Percentiles rank a stretch among this genome's conserved stretches.
Conservation (phyloP, 2,329 filamentous ascomycete species). For the Cryphonectria radicalis region DNA sequence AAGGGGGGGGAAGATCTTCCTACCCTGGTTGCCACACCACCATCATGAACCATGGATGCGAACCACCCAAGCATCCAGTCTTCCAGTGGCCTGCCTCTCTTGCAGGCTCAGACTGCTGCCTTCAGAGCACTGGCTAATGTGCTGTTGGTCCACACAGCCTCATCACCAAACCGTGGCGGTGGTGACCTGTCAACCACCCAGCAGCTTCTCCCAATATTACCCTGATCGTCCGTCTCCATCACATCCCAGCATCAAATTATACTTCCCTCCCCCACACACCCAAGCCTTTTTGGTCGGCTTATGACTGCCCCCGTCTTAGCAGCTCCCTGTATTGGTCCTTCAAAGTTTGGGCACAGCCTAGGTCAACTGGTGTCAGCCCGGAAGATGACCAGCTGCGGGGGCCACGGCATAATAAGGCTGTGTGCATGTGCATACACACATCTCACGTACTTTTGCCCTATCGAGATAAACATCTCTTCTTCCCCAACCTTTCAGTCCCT, state of each 20-base stretch:
- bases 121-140: not conserved
- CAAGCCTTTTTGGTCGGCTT: not conserved
- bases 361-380: not conserved
- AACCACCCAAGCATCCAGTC: not conserved
- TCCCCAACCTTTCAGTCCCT: not conserved
- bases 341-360: not conserved
- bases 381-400: not conserved
- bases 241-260: not conserved
- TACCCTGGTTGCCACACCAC: not conserved
- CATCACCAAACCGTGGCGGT: not conserved
- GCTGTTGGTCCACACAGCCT: not conserved
- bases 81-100: not conserved
- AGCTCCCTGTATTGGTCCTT: not conserved
- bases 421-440: not conserved
- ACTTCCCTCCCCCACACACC: not conserved
- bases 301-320: not conserved
- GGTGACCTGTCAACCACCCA: not conserved
- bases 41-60: not conserved
- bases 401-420: not conserved
- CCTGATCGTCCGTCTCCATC: too few species aligned
- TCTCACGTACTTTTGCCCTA: not conserved
- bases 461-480: not conserved
- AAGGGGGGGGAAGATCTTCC: too few species aligned
- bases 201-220: not conserved
- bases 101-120: constrained; percentile 1